These are phyloP conservation scores for Geranium incanum DNA, from an alignment of 441 rosid species.

Conservation along the genomic window DNA sequence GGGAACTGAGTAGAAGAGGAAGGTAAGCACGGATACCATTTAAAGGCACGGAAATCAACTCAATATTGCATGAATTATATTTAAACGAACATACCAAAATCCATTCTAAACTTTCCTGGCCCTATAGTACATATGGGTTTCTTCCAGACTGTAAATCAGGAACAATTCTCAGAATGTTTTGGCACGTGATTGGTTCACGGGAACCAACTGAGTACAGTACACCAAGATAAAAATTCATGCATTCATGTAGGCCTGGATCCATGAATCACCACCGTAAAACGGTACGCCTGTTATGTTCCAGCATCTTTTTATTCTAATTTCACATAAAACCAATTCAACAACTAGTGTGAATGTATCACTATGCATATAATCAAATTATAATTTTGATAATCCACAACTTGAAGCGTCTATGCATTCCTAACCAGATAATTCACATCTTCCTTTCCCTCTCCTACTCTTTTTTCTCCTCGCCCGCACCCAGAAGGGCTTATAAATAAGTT, in stretches of 20 bases:
- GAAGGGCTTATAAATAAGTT: too few relatives aligned
- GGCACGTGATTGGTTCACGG: conserved; percentile 87
- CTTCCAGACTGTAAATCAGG: conserved; percentile 89
- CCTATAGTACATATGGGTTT: conserved; percentile 84
- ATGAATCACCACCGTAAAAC: background rate
- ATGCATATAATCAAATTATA: too few relatives aligned
- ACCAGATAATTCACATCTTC: background rate
- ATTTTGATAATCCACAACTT: too few relatives aligned
- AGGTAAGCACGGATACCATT: conserved; percentile 9
- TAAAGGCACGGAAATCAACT: conserved; percentile 6
- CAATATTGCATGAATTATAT: conserved; percentile 9
- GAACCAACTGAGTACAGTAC: conserved; percentile 15
- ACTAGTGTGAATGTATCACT: too few relatives aligned
- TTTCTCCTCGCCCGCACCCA: too few relatives aligned
- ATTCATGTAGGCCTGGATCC: background rate
- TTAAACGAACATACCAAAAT: conserved; percentile 57
- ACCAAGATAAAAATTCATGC: background rate
- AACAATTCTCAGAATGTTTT: conserved; percentile 76
- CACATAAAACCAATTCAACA: background rate
- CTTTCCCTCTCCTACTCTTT: background rate
- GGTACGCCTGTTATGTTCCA: background rate
- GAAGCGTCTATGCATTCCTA: too few relatives aligned
- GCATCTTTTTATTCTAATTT: background rate
- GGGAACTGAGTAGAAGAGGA: conserved; percentile 41
- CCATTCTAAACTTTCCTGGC: conserved; percentile 89